Conservation (phyloP, 805 yeast genomes). For the Ascoidea tarda region DNA sequence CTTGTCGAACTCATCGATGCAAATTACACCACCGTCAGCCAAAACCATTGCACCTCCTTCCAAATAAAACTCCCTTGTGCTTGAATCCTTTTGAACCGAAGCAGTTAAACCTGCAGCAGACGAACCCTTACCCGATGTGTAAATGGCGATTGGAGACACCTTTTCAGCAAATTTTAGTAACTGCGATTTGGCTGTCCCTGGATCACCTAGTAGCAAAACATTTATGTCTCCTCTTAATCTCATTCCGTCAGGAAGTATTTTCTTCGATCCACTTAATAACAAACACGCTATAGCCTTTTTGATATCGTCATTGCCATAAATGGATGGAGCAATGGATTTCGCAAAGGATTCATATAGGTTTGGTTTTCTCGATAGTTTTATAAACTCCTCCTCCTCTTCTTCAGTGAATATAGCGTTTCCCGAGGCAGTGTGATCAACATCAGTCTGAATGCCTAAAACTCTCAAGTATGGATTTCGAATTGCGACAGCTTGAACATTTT, state of each 20-base stretch:
- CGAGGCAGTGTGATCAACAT: conserved; percentile 54
- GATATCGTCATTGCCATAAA: conserved; percentile 86
- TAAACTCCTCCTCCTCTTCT: conserved; percentile 88
- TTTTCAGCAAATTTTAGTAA: conserved; percentile 89
- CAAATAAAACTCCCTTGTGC: conserved; percentile 79
- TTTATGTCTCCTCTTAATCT: conserved; percentile 94
- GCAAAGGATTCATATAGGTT: conserved; percentile 78
- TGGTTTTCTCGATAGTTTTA: conserved; percentile 68
- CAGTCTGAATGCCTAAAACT: conserved; percentile 77
- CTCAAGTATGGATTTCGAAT: conserved; percentile 85
- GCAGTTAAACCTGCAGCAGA: conserved; percentile 99
- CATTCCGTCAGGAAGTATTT: conserved; percentile 89
- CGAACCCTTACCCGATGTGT: conserved; percentile 98
- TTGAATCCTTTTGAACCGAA: conserved; percentile 84
- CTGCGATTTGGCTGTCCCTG: conserved; percentile 98
- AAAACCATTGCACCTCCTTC: conserved; percentile 99
- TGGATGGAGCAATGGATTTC: conserved; percentile 88
- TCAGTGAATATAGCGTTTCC: conserved; percentile 61
- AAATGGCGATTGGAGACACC: conserved; percentile 86
- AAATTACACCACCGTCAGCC: conserved; percentile 98
- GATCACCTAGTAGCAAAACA: conserved; percentile 88
- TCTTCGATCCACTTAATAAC: conserved; percentile 88
- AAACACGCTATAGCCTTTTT: conserved; percentile 89
- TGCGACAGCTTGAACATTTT: conserved; percentile 52
- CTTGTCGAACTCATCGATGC: conserved; percentile 98